Base-by-base conservation (phyloP, 768 basidiomycete species). In the Pisolithus orientalis region DNA sequence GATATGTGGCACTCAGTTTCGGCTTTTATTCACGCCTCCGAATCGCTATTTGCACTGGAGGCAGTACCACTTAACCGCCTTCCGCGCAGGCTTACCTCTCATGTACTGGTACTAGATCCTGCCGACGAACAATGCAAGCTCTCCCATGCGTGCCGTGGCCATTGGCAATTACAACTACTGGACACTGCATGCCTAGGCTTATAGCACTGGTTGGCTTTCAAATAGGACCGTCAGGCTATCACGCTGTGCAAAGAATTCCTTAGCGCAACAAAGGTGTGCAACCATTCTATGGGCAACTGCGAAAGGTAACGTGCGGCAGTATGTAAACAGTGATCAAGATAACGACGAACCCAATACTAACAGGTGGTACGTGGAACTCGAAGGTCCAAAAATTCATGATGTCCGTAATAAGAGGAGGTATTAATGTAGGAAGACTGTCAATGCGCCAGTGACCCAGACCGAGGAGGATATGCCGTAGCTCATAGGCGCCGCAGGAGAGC, bases 401-500 rank as follows among this genome's bases (percentile, higher is more conserved):
- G 44, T 45, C 44, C 44, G 16, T 45, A 29, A 27, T 38, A 37
- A 39, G 38, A 25, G 21, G 16, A 38, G 31, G 11, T 11, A 39
- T 24, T 38, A 45, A 45, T 45, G 28, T 45, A 45, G 16, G 28
- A 29, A 29, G 44, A 13, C 14, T 13, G n/a, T 16, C 8, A 28
- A 14, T 4, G 24, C 4, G 44, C 44, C 21, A 34, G 32, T 21
- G 5, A 32, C 44, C 31, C 13, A 14, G 17, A 44, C 9, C n/a
- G 43, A 27, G 10, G 17, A 13, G 28, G n/a, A 29, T 10, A 24
- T 10, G 21, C 16, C 42, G 24, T 14, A 40, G 9, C 25, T 17
- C 50, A 50, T 46, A 54, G 47, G 27, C 56, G 56, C 7, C 56
- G 56, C 49, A 57, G 44, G 32, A 57, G 47, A n/a, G 47, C 72